Evolutionary conservation across 148 eudicot species (phyloP).

Genomic region (Chenopodium suecicum): DNA sequence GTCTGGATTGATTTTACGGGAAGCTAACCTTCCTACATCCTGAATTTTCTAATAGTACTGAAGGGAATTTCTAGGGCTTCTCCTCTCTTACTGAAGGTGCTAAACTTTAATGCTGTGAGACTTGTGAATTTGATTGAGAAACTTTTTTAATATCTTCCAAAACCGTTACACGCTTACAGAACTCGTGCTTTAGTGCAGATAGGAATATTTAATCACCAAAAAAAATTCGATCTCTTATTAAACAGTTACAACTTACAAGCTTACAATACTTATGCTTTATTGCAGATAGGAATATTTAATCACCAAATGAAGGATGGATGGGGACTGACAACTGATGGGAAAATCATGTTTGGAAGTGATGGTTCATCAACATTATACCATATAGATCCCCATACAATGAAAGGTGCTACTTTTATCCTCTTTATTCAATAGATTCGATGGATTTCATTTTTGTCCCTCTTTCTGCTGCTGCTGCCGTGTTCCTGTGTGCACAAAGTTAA

Average conservation of each 20-base stretch:
- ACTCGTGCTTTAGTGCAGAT: constrained; percentile 42
- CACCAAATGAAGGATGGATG: constrained; percentile 92
- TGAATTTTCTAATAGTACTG: not conserved
- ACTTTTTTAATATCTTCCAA: too few relatives aligned
- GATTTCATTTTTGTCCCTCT: not conserved
- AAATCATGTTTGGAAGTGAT: constrained; percentile 78
- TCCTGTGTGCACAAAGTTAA: not conserved
- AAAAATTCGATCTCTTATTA: too few relatives aligned
- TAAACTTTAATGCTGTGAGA: not conserved
- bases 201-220: constrained; percentile 57
- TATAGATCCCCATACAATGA: constrained; percentile 65
- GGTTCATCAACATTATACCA: constrained; percentile 83
- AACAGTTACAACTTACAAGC: too few relatives aligned
- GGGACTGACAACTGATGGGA: constrained; percentile 94
- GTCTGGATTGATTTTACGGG: not conserved
- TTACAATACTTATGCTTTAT: not conserved
- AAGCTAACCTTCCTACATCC: not conserved
- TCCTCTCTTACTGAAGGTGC: not conserved
- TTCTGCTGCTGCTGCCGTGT: not conserved
- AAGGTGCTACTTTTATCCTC: constrained; percentile 43
- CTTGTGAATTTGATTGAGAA: not conserved
- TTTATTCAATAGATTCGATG: not conserved
- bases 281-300: constrained; percentile 62
- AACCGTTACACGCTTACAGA: not conserved
- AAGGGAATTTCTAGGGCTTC: not conserved